These are phyloP conservation scores for Cordyceps cateniannulata DNA, from an alignment of 2,329 filamentous ascomycete species.

Conservation along the genomic window DNA sequence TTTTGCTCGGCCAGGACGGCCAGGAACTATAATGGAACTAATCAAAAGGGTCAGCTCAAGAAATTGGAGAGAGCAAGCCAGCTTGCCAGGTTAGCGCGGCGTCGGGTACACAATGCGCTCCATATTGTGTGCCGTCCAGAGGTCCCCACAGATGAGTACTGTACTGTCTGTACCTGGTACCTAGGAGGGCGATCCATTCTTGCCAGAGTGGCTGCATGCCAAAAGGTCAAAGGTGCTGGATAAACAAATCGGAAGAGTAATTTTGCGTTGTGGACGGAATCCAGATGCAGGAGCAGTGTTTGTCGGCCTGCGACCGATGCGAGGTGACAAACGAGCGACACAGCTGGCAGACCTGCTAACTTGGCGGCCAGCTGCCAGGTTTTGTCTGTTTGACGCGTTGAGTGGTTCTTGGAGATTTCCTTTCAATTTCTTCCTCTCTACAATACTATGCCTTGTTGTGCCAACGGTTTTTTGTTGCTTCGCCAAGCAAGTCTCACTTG, in stretches of 20 bases:
- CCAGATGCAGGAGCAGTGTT: background rate
- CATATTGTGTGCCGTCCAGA: background rate
- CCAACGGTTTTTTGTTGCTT: background rate
- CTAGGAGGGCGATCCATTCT: background rate
- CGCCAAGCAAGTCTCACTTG: background rate
- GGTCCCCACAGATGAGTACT: too few relatives aligned
- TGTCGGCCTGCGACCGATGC: background rate
- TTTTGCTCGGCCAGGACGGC: background rate
- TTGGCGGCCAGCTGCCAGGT: background rate
- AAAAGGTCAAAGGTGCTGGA: background rate
- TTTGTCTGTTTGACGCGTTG: background rate
- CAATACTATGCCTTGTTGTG: background rate
- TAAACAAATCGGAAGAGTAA: background rate
- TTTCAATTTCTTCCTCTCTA: background rate
- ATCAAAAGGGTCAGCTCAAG: conserved; percentile 8
- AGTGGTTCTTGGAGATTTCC: background rate
- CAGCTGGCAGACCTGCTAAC: too few relatives aligned
- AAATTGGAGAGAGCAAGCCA: conserved; percentile 1
- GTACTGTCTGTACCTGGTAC: too few relatives aligned
- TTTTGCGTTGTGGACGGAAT: background rate
- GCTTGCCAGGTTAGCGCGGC: background rate
- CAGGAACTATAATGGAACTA: background rate
- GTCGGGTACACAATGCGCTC: background rate
- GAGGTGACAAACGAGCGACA: background rate
- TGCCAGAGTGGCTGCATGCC: background rate